A percentile compares a stretch with the other conserved stretches of the same genome.
phyloP scores from a whole-genome alignment of 306 rosid species.

The Prosopis cineraria region DNA sequence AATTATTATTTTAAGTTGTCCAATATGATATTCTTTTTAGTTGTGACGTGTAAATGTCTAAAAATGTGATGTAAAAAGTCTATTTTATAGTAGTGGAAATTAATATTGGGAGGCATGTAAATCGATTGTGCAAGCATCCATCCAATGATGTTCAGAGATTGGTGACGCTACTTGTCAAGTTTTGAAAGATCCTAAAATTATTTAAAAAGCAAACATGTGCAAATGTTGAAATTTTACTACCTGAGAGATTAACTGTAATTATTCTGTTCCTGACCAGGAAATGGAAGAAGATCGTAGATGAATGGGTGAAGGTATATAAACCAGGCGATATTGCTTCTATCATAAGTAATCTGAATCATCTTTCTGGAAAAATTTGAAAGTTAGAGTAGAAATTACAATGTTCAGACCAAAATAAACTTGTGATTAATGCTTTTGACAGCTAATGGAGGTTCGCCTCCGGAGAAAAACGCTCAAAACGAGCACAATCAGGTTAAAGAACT shows the following conservation, averaged over 20 bases:
- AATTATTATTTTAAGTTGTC: too few species aligned
- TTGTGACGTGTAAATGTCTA: too few species aligned
- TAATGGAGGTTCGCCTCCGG: slow-evolving; percentile 86
- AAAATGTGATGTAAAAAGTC: too few species aligned
- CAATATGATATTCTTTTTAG: too few species aligned
- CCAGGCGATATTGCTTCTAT: slow-evolving; percentile 64
- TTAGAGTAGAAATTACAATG: not conserved
- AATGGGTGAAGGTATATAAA: slow-evolving; percentile 86
- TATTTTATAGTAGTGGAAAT: too few species aligned
- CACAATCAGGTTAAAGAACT: slow-evolving; percentile 66
- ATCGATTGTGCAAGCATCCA: slow-evolving; percentile 82
- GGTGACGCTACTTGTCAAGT: slow-evolving; percentile 98
- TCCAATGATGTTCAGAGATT: slow-evolving; percentile 80
- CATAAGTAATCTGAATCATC: slow-evolving; percentile 55
- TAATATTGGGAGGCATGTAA: slow-evolving; percentile 97
- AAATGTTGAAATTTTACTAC: not conserved
- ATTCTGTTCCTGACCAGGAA: slow-evolving; percentile 60
- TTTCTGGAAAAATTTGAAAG: slow-evolving; percentile 1
- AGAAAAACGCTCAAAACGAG: slow-evolving; percentile 75
- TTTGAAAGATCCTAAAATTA: slow-evolving; percentile 17
- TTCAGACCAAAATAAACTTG: slow-evolving; percentile 29
- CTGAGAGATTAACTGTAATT: not conserved
- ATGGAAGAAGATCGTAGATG: slow-evolving; percentile 96
- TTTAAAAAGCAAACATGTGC: not conserved
- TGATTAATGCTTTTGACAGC: slow-evolving; percentile 53